A percentile compares a stretch with the other conserved stretches of the same genome.
Conservation (phyloP, 2,329 filamentous ascomycete species). For the Aspergillus aculeatinus region DNA sequence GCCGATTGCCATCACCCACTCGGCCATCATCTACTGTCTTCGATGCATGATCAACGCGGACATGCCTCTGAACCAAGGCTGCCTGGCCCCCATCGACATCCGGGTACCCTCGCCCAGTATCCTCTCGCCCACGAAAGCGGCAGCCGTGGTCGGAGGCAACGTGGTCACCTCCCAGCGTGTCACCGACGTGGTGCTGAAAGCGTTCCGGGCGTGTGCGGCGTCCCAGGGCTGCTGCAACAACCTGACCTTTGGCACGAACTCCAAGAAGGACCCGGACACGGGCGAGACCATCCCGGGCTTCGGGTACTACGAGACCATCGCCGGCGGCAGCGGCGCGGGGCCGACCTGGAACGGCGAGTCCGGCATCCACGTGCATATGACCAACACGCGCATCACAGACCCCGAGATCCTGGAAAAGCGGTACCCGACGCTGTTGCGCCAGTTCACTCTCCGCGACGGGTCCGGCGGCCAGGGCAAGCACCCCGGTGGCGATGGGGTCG, state of each 20-base stretch:
- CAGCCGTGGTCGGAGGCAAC: constrained; percentile 80
- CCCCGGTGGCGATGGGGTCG: constrained; percentile 71
- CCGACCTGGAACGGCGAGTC: constrained; percentile 72
- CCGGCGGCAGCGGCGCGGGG: constrained; percentile 75
- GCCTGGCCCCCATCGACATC: constrained; percentile 72
- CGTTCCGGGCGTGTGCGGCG: constrained; percentile 76
- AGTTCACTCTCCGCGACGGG: constrained; percentile 66
- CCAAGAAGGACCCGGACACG: constrained; percentile 61
- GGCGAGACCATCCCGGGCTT: constrained; percentile 68
- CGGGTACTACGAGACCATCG: constrained; percentile 86
- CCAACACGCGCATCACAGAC: constrained; percentile 83
- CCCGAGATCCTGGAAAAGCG: constrained; percentile 77
- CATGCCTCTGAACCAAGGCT: constrained; percentile 85
- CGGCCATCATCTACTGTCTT: constrained; percentile 82
- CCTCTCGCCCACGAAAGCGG: constrained; percentile 71
- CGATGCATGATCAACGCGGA: constrained; percentile 77
- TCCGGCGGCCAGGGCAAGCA: constrained; percentile 68
- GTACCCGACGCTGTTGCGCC: constrained; percentile 72
- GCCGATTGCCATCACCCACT: constrained; percentile 77
- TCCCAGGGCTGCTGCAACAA: constrained; percentile 82
- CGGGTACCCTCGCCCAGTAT: constrained; percentile 68
- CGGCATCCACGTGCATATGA: constrained; percentile 83
- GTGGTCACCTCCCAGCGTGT: constrained; percentile 77
- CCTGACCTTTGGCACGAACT: constrained; percentile 73
- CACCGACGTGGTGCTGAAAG: constrained; percentile 78